Conservation (phyloP, 2,329 filamentous ascomycete species). For the Emydomyces testavorans region DNA sequence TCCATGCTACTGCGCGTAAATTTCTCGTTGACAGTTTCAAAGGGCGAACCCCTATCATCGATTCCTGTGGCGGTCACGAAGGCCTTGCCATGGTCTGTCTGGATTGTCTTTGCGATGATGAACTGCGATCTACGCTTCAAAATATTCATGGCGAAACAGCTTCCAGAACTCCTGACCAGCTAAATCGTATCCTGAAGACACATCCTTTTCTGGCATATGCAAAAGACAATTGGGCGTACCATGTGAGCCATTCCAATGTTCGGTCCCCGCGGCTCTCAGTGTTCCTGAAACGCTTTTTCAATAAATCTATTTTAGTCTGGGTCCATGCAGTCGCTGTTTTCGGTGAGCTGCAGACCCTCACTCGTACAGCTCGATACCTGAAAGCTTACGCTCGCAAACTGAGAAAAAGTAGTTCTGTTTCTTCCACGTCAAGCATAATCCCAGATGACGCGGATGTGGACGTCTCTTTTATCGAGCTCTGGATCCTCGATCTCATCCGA, state of each 20-base stretch:
- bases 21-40: constrained; percentile 15
- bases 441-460: constrained; percentile 14
- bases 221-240: constrained; percentile 11
- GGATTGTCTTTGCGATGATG: constrained; percentile 11
- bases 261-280: constrained; percentile 3
- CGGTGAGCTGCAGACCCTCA: constrained; percentile 21
- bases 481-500: constrained; percentile 28
- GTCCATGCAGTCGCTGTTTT: constrained; percentile 23
- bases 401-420: not conserved
- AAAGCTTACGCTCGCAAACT: constrained; percentile 15
- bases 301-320: constrained; percentile 23
- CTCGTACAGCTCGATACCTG: constrained; percentile 21
- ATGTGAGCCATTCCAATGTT: constrained; percentile 1
- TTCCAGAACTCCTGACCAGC: not conserved
- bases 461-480: constrained; percentile 20
- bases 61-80: constrained; percentile 13
- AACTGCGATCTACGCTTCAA: not conserved
- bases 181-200: not conserved
- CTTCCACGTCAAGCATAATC: constrained; percentile 8
- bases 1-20: constrained; percentile 24
- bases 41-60: constrained; percentile 8
- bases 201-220: constrained; percentile 13
- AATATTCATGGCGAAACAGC: not conserved
- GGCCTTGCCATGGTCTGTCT: constrained; percentile 22
- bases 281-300: constrained; percentile 10